These are phyloP conservation scores for Papiliotrema laurentii DNA, from an alignment of 1,284 basidiomycete genomes.

Conservation along the genomic window DNA sequence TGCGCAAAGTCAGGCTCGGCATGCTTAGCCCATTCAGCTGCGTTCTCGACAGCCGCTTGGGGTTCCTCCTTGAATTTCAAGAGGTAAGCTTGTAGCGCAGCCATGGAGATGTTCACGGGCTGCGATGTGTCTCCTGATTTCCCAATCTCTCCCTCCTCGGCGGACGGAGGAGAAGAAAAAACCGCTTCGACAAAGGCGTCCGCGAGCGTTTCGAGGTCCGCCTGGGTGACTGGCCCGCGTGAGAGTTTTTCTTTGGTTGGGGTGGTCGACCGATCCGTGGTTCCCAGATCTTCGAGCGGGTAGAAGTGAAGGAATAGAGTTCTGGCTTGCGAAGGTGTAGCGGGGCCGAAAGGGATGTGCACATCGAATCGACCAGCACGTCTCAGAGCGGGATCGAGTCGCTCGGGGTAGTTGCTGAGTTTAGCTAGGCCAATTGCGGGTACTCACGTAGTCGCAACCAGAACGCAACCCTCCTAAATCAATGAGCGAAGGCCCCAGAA, in stretches of 20 bases:
- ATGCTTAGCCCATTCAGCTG: background rate
- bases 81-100: slow-evolving; percentile 71
- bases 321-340: slow-evolving; percentile 62
- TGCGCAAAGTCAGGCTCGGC: no score
- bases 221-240: no score
- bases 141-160: no score
- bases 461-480: background rate
- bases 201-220: background rate
- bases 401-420: slow-evolving; percentile 13
- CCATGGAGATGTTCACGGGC: slow-evolving; percentile 72
- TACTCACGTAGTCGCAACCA: no score
- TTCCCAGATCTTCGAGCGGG: slow-evolving; percentile 48
- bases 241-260: slow-evolving; percentile 31
- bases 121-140: background rate
- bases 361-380: slow-evolving; percentile 25
- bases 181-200: background rate
- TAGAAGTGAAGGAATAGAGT: slow-evolving; percentile 79
- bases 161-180: no score
- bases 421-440: no score
- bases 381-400: slow-evolving; percentile 24
- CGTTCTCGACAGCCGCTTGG: slow-evolving; percentile 17
- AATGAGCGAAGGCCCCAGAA: slow-evolving; percentile 4
- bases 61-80: slow-evolving; percentile 32
- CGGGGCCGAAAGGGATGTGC: slow-evolving; percentile 38
- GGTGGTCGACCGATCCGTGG: slow-evolving; percentile 49